Percentiles rank a stretch among this genome's conserved stretches.
phyloP scores from a whole-genome alignment of 2,329 filamentous ascomycete genomes.

The Coniochaeta sp. region DNA sequence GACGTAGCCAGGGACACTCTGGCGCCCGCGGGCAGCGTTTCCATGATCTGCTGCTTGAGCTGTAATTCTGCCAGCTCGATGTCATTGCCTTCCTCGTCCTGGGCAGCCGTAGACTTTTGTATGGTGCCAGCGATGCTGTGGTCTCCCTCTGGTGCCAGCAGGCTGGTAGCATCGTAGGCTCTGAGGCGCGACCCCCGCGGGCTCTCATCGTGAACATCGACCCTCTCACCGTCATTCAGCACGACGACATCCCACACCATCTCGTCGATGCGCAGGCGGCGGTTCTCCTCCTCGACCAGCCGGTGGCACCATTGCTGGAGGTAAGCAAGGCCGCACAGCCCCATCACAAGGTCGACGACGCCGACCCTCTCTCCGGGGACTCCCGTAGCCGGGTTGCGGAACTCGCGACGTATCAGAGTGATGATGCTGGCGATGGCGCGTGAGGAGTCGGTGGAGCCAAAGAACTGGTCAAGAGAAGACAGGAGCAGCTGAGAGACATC shows the following conservation, averaged over 20 bases:
- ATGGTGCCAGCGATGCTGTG: slow-evolving; percentile 27
- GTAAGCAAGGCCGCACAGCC: slow-evolving; percentile 53
- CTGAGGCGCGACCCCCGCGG: slow-evolving; percentile 13
- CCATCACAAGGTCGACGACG: slow-evolving; percentile 53
- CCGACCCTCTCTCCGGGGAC: slow-evolving; percentile 51
- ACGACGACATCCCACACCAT: slow-evolving; percentile 62
- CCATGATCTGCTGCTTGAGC: slow-evolving; percentile 46
- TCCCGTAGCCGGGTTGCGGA: slow-evolving; percentile 55
- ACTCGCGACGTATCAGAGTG: slow-evolving; percentile 55
- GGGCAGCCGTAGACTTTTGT: slow-evolving; percentile 22
- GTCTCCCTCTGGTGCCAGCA: not conserved
- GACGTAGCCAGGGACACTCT: slow-evolving; percentile 54
- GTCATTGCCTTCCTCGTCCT: slow-evolving; percentile 26
- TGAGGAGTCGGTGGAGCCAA: slow-evolving; percentile 63
- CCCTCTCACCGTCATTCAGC: slow-evolving; percentile 47
- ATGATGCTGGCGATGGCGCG: slow-evolving; percentile 61
- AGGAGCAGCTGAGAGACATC: slow-evolving; percentile 52
- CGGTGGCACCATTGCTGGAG: slow-evolving; percentile 50
- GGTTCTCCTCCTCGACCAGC: slow-evolving; percentile 40
- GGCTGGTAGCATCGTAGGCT: not conserved
- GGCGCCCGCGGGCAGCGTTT: slow-evolving; percentile 46
- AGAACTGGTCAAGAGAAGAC: slow-evolving; percentile 53
- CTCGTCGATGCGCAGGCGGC: slow-evolving; percentile 42
- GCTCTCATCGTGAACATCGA: slow-evolving; percentile 42
- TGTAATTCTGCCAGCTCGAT: slow-evolving; percentile 33